These are phyloP conservation scores for Globisporangium alternatum DNA, from an alignment of 352 stramenopile species.

Conservation along the genomic window DNA sequence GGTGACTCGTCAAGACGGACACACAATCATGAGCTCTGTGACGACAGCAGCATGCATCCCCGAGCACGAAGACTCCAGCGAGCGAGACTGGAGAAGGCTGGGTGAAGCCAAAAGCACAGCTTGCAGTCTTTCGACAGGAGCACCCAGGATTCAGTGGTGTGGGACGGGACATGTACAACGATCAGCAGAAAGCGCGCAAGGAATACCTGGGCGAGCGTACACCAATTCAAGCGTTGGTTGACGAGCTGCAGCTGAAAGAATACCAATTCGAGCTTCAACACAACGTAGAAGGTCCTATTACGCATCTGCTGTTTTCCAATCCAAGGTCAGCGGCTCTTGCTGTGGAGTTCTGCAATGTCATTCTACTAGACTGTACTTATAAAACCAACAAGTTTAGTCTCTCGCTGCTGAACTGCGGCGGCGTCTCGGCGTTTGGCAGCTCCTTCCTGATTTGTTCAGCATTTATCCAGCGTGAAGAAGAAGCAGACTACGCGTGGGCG, in stretches of 20 bases:
- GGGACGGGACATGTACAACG: not conserved
- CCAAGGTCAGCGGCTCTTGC: not conserved
- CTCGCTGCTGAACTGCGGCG: not conserved
- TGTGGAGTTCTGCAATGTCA: not conserved
- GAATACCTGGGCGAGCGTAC: not conserved
- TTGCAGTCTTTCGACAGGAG: not conserved
- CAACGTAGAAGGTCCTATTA: not conserved
- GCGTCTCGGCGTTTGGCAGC: not conserved
- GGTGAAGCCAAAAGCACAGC: not conserved
- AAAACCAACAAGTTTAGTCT: not conserved
- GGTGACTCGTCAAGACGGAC: not conserved
- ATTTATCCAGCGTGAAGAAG: not conserved
- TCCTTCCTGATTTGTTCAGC: not conserved
- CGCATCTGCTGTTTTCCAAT: not conserved
- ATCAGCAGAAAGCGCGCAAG: not conserved
- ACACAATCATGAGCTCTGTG: not conserved
- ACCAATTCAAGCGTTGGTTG: not conserved
- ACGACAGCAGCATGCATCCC: slow-evolving; percentile 1
- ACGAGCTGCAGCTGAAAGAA: not conserved
- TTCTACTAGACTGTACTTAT: not conserved
- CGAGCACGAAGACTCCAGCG: slow-evolving; percentile 1
- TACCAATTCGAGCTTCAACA: not conserved
- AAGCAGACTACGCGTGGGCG: not conserved
- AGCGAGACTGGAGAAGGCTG: not conserved
- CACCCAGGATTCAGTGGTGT: not conserved